These are phyloP conservation scores for Trichoderma harzianum DNA, from an alignment of 2,329 filamentous ascomycete species.

Conservation along the genomic window DNA sequence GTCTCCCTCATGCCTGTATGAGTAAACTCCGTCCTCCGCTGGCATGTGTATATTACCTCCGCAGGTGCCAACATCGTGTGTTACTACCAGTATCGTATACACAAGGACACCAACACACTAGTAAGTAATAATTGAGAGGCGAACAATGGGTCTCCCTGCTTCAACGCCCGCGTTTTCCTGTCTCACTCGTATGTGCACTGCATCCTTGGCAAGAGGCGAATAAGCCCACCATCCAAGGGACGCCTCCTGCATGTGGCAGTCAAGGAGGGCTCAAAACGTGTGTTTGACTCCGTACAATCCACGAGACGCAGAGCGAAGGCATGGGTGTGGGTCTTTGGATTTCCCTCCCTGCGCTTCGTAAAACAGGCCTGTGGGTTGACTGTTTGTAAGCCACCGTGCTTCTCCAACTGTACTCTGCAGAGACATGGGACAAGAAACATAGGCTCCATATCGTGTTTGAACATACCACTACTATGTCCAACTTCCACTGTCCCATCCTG, in stretches of 20 bases:
- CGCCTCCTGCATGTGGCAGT: conserved; percentile 1
- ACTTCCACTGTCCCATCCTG: background rate
- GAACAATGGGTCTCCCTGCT: conserved; percentile 6
- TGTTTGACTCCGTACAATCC: background rate
- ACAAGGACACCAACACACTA: background rate
- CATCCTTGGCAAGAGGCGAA: background rate
- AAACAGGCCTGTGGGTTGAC: background rate
- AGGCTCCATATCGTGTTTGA: background rate
- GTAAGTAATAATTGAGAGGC: background rate
- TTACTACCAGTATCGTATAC: background rate
- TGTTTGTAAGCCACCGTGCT: background rate
- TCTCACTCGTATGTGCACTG: background rate
- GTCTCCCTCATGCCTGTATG: background rate
- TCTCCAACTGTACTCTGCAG: background rate
- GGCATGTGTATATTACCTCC: background rate
- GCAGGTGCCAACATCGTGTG: background rate
- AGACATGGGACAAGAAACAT: background rate
- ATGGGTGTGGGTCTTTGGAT: conserved; percentile 5
- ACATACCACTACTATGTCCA: background rate
- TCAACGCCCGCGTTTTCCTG: background rate
- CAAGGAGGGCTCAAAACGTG: background rate
- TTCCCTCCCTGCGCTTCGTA: background rate
- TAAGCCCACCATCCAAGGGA: background rate
- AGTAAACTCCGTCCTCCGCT: background rate
- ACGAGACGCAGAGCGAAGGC: background rate